Evolutionary conservation across 148 eudicot species (phyloP), one percentile per base, ranked within the genome.

Genomic region (Silene uniflora): DNA sequence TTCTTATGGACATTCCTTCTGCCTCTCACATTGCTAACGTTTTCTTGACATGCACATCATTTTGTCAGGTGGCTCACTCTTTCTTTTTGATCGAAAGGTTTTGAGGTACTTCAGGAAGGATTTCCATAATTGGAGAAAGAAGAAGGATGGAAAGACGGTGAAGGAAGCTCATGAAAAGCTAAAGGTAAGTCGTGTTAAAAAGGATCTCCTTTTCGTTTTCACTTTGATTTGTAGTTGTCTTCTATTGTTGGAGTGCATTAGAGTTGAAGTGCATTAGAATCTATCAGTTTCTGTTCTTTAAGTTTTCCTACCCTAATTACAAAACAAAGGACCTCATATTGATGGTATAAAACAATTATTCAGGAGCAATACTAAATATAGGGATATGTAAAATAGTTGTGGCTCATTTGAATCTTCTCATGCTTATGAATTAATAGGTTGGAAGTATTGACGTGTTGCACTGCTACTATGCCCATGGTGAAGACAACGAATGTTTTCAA

Each of bases 101-200:
- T 81, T 92, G 78, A 83, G 98, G 78, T 89, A 92, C 79, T 95
- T 92, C 60, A 83, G 98, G 59, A 95, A 90, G 79, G 97, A 92
- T 83, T 89, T 88, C 18, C 92, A 92, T 76, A 86, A 80, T 54
- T 92, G 97, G 97, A 88, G 91, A 81, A 92, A 90, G 91, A 92
- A 92, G 76, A 90, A 84, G 67, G 97, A 90, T 77, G 97, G 92
- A 23, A 92, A 88, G 80, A 87, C 91, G 35, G 82, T 92, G 11
- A 92, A 82, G 77, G 97, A 92, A 83, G 94, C 97, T 77, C 97
- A 92, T 77, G 97, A 92, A 76, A 88, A 84, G 83, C 82, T 92
- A 79, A 92, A 92, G 89, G 97, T 85, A 76, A 78, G 81, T 61
- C 58, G 64, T 63, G 44, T 0, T 19, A 52, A 42, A 19, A 69